These are phyloP conservation scores for Verruconis gallopava DNA, from an alignment of 2,329 filamentous ascomycete genomes.

Conservation along the genomic window DNA sequence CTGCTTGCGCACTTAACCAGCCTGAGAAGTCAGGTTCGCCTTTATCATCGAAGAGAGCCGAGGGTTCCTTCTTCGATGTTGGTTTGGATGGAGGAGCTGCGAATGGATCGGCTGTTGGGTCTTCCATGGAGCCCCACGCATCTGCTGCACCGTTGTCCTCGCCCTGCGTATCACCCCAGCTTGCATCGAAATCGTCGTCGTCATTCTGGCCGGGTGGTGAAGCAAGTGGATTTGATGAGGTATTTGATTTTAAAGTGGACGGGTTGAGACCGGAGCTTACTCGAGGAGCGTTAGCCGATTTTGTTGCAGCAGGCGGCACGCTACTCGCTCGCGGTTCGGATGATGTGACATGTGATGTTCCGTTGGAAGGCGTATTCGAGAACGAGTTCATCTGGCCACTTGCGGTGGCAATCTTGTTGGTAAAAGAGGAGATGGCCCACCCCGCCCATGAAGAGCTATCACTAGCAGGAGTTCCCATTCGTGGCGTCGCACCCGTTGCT, in stretches of 20 bases:
- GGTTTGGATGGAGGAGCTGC: constrained; percentile 26
- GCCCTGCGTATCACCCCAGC: constrained; percentile 56
- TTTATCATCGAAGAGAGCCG: constrained; percentile 58
- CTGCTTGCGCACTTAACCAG: constrained; percentile 78
- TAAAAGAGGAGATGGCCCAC: constrained; percentile 98
- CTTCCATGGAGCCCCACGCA: constrained; percentile 39
- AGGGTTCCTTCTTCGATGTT: constrained; percentile 22
- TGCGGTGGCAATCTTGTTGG: constrained; percentile 76
- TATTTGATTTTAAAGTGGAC: constrained; percentile 8
- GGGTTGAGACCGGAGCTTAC: constrained; percentile 14
- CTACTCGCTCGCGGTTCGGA: constrained; percentile 36
- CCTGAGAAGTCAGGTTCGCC: constrained; percentile 91
- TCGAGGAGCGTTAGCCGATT: constrained; percentile 40
- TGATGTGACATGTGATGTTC: constrained; percentile 33
- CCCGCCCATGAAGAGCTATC: constrained; percentile 59
- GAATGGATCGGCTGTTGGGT: constrained; percentile 35
- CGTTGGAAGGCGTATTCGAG: constrained; percentile 14
- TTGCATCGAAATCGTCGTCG: constrained; percentile 50
- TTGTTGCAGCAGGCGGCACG: constrained; percentile 32
- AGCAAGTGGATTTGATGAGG: constrained; percentile 17
- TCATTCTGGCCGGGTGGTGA: constrained; percentile 28
- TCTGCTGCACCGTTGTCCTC: constrained; percentile 61
- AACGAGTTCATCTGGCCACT: constrained; percentile 70
- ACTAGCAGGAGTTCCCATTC: constrained; percentile 61
- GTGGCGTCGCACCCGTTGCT: constrained; percentile 38